A percentile compares a stretch with the other conserved stretches of the same genome.
Conservation (phyloP, 257 asterid genomes). For the Solanum dulcamara region DNA sequence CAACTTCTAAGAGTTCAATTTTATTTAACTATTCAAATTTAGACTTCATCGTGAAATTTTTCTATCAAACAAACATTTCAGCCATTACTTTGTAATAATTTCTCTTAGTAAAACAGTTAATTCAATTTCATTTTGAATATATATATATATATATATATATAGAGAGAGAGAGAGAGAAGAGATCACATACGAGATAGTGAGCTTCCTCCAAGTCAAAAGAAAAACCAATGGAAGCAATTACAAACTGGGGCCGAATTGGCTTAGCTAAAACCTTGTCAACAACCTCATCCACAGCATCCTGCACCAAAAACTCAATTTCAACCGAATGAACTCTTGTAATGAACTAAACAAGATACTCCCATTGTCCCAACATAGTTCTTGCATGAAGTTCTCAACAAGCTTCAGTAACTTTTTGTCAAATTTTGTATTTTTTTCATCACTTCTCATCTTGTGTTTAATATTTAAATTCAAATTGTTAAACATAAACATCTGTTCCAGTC, state of each 20-base stretch:
- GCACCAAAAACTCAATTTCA: not conserved
- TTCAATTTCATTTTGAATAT: too few relatives aligned
- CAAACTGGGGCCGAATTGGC: slow-evolving; percentile 81
- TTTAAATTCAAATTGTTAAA: not conserved
- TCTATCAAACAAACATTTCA: not conserved
- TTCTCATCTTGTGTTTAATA: not conserved
- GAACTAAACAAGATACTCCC: not conserved
- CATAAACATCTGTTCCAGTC: not conserved
- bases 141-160: too few relatives aligned
- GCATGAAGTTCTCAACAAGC: not conserved
- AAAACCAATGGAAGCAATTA: slow-evolving; percentile 53
- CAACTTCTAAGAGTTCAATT: not conserved
- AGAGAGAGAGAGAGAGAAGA: not conserved
- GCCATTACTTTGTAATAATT: not conserved
- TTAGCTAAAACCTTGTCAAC: slow-evolving; percentile 51
- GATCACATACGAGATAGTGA: slow-evolving; percentile 36
- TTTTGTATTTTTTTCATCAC: not conserved
- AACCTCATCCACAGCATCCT: slow-evolving; percentile 78
- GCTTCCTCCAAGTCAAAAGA: slow-evolving; percentile 24
- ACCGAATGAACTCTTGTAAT: not conserved
- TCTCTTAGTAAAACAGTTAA: too few relatives aligned
- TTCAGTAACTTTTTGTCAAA: not conserved
- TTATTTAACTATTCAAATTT: not conserved
- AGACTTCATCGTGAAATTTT: not conserved
- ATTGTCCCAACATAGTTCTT: not conserved